Conservation (phyloP, 2,329 filamentous ascomycete species). For the Clarireedia monteithiana region DNA sequence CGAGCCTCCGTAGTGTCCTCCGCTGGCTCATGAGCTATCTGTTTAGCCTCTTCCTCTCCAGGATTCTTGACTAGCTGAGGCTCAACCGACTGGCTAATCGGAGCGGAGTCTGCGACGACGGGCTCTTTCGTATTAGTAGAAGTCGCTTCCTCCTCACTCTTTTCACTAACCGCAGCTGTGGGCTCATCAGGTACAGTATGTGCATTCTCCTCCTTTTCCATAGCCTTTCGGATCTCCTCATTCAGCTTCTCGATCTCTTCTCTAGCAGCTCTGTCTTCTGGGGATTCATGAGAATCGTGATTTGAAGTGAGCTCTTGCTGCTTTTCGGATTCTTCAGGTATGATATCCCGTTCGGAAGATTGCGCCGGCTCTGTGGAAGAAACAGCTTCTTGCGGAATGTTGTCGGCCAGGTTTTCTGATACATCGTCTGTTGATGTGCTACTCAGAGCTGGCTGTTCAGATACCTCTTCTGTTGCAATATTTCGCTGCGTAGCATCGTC, state of each 20-base stretch:
- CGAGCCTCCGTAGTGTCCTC: too few species aligned
- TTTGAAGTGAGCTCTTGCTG: too few species aligned
- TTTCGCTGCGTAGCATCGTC: background rate
- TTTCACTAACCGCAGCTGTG: too few species aligned
- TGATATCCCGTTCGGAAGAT: background rate
- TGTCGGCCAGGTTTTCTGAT: background rate
- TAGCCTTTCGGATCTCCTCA: slow-evolving; percentile 5
- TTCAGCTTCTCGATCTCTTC: slow-evolving; percentile 5
- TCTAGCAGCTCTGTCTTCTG: slow-evolving; percentile 2
- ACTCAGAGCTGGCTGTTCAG: background rate
- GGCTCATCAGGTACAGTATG: background rate
- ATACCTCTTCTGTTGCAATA: too few species aligned
- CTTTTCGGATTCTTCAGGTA: background rate
- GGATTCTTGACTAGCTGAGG: too few species aligned
- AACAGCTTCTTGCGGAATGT: background rate
- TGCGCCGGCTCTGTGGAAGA: background rate
- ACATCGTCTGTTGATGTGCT: background rate
- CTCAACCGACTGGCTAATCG: too few species aligned
- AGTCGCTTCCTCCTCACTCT: background rate
- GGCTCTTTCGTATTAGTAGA: background rate
- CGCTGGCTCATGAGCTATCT: too few species aligned
- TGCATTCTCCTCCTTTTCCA: background rate
- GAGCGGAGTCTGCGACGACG: too few species aligned
- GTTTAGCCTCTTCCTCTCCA: too few species aligned
- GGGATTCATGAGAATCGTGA: background rate